Base-by-base conservation (phyloP, 2,329 filamentous ascomycete species). In the Aspergillus caelatus region DNA sequence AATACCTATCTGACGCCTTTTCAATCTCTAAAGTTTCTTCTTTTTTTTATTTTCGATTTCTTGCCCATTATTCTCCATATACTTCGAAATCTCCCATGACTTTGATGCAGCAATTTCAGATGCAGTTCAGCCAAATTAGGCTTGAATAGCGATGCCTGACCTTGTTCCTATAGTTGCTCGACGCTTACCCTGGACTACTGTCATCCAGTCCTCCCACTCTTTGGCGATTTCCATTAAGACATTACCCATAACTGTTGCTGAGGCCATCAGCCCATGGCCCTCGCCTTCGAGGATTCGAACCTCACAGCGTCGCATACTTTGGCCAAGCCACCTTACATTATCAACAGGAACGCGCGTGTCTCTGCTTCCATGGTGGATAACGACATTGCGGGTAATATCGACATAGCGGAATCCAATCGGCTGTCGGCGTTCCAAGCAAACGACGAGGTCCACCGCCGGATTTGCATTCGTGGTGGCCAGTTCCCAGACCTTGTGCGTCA, bases 351-450 rank as follows among this genome's bases (percentile, higher is more conserved):
- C 95, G 28, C 95, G 87, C 8, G 91, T 93, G 73, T 99, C 95
- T 70, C 91, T 89, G 73, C 88, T 92, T 43, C 95, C 95, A 75
- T 99, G 95, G 73, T 97, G 94, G 68, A 99, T 97, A 28, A 97
- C 90, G 0, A 98, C 91, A 0, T 92, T 88, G 10, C 93, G 88
- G 7, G 91, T 96, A 68, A 99, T 97, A 75, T 99, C 95, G 21
- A 97, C 94, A 74, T 99, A 99, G 57, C 94, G 89, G 80, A 99
- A 99, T 0, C 95, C 95, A 71, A 99, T 97, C 0, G 91, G 89
- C 71, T 96, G 93, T 32, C 92, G 87, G 26, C 95, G 88, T 78
- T 99, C 95, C 1, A 99, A 84, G 74, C 95, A 99, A 7, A 97
- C 91, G 1, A 99, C 83, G 21, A 99, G 81, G 77, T 99, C 95